A percentile compares a stretch with the other conserved stretches of the same genome.
These are phyloP conservation scores for Colletotrichum sp. DNA, from an alignment of 2,329 filamentous ascomycete species.

Conservation along the genomic window DNA sequence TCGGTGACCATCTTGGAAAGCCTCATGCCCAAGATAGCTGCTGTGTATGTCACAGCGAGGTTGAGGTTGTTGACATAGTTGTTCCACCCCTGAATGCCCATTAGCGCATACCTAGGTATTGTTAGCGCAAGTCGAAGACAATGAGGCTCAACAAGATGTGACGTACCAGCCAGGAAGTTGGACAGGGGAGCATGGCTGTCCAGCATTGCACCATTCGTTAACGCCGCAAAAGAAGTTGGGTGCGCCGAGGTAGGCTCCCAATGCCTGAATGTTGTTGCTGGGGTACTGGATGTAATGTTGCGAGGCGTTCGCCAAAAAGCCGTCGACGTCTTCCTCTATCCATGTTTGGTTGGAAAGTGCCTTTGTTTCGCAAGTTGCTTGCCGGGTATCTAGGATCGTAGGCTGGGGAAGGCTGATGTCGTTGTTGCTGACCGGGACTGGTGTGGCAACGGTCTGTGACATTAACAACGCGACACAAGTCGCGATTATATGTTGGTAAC, in stretches of 20 bases:
- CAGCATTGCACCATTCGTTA: constrained; percentile 14
- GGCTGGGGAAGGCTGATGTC: neutral
- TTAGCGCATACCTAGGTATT: neutral
- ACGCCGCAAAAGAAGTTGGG: constrained; percentile 23
- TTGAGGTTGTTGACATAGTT: constrained; percentile 19
- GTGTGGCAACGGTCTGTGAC: neutral
- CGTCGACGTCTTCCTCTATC: neutral
- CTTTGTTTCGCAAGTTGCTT: neutral
- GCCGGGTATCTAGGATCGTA: neutral
- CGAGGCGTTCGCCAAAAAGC: neutral
- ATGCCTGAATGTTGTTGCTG: constrained; percentile 13
- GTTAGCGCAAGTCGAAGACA: neutral
- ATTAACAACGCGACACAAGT: neutral
- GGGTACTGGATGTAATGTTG: neutral
- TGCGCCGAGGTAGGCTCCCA: constrained; percentile 11
- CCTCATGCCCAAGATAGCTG: neutral
- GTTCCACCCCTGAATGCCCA: constrained; percentile 18
- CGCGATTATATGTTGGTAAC: neutral
- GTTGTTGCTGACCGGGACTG: neutral
- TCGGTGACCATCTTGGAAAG: neutral
- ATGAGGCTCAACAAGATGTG: neutral
- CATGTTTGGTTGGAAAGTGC: neutral
- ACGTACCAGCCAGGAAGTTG: constrained; percentile 12
- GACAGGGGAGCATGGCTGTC: constrained; percentile 22
- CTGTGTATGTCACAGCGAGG: neutral